A percentile compares a stretch with the other conserved stretches of the same genome.
phyloP scores from a whole-genome alignment of 2,329 filamentous ascomycete species.

The Exophiala mesophila region DNA sequence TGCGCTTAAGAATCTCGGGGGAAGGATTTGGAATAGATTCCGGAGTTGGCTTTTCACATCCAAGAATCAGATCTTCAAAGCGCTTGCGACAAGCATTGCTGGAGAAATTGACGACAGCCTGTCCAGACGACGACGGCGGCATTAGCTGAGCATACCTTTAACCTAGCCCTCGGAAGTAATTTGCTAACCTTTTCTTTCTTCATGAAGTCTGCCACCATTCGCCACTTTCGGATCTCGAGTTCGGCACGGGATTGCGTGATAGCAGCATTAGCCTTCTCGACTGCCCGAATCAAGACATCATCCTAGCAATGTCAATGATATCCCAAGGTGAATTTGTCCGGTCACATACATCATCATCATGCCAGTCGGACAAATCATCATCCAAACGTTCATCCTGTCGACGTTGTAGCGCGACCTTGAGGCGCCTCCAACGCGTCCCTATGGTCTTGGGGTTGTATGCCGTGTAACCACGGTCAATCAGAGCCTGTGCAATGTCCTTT shows the following conservation, averaged over 20 bases:
- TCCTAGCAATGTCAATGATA: conserved; percentile 34
- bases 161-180: no score
- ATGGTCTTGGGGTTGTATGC: conserved; percentile 46
- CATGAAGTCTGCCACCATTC: conserved; percentile 40
- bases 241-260: conserved; percentile 38
- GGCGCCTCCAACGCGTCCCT: conserved; percentile 43
- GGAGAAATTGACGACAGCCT: conserved; percentile 39
- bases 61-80: conserved; percentile 37
- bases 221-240: conserved; percentile 42
- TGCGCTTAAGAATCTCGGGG: conserved; percentile 22
- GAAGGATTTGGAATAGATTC: conserved; percentile 30
- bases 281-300: conserved; percentile 38
- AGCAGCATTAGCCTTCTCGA: conserved; percentile 40
- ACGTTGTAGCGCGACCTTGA: conserved; percentile 40
- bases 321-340: background rate
- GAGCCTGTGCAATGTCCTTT: conserved; percentile 39
- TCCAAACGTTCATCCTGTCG: conserved; percentile 43
- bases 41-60: conserved; percentile 42
- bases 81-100: conserved; percentile 44
- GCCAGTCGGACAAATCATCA: conserved; percentile 47
- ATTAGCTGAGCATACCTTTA: no score
- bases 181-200: conserved; percentile 32
- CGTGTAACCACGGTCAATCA: conserved; percentile 39
- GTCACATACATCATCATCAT: conserved; percentile 42
- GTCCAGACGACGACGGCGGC: no score